Percentiles rank a stretch among this genome's conserved stretches.
Evolutionary conservation across 2,329 filamentous ascomycete genomes (phyloP).

Genomic region (Pseudopithomyces chartarum): DNA sequence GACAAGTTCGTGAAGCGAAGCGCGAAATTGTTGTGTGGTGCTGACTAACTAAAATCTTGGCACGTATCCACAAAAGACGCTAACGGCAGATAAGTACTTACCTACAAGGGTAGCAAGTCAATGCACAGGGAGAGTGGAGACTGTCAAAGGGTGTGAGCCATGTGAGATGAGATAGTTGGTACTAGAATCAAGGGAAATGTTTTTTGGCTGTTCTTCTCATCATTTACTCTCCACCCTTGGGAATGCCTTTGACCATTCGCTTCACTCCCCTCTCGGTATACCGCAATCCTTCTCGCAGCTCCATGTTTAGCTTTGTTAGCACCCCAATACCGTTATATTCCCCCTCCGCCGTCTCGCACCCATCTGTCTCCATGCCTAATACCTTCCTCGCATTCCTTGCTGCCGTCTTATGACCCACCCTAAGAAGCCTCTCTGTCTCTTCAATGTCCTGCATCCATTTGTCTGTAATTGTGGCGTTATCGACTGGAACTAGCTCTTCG

Average conservation of each 20-base stretch:
- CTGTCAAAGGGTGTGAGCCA: no score
- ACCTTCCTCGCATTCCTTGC: conserved; percentile 34
- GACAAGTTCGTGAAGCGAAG: conserved; percentile 19
- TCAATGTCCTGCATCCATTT: conserved; percentile 32
- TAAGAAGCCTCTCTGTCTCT: conserved; percentile 26
- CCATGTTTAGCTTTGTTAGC: conserved; percentile 21
- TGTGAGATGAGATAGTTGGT: no score
- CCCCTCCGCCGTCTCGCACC: conserved; percentile 11
- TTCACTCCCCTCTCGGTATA: conserved; percentile 40
- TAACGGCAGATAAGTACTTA: background rate
- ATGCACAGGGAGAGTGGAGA: no score
- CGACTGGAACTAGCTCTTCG: conserved; percentile 18
- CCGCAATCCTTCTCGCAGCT: conserved; percentile 25
- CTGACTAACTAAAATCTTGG: conserved; percentile 30
- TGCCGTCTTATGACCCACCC: conserved; percentile 34
- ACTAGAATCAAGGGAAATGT: no score
- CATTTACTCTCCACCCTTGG: conserved; percentile 10
- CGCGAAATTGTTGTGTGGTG: conserved; percentile 35
- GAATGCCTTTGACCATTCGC: conserved; percentile 39
- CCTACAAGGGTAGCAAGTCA: background rate
- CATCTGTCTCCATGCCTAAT: conserved; percentile 21
- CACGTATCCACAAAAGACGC: background rate
- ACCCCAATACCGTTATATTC: conserved; percentile 8
- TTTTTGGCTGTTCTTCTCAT: background rate
- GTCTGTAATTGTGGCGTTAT: conserved; percentile 18